Percentiles rank a stretch among this genome's conserved stretches.
These are phyloP conservation scores for Coprinellus aureogranulatus DNA, from an alignment of 768 basidiomycete species.

Conservation along the genomic window DNA sequence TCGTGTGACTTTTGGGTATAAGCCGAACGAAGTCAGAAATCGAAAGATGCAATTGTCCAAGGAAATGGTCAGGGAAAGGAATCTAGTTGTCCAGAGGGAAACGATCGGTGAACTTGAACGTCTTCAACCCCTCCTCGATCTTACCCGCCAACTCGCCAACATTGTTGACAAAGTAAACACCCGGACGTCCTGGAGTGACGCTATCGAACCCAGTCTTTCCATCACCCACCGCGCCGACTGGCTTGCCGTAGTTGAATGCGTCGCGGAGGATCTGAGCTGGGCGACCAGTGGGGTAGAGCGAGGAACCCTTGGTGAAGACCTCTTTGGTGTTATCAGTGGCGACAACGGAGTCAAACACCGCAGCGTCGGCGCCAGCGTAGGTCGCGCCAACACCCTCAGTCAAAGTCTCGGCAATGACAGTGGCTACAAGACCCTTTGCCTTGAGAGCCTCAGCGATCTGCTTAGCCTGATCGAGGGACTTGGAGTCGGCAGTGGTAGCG, in stretches of 20 bases:
- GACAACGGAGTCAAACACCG: slow-evolving; percentile 72
- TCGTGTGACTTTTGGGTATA: too few species aligned
- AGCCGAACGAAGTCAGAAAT: too few species aligned
- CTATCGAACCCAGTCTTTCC: slow-evolving; percentile 20
- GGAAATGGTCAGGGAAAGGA: too few species aligned
- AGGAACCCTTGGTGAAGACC: slow-evolving; percentile 10
- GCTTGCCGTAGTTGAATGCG: slow-evolving; percentile 83
- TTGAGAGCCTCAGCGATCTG: not conserved
- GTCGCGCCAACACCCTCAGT: slow-evolving; percentile 62
- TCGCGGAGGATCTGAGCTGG: slow-evolving; percentile 81
- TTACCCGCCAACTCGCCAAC: not conserved
- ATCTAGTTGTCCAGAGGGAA: not conserved
- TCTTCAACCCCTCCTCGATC: not conserved
- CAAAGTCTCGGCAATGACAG: slow-evolving; percentile 72
- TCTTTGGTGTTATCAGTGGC: slow-evolving; percentile 53
- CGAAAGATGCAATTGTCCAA: too few species aligned
- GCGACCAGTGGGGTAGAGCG: slow-evolving; percentile 48
- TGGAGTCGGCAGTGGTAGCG: not conserved
- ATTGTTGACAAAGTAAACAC: not conserved
- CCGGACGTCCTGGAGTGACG: not conserved
- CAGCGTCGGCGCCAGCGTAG: slow-evolving; percentile 46
- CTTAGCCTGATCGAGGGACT: not conserved
- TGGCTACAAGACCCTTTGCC: slow-evolving; percentile 39
- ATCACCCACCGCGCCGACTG: slow-evolving; percentile 74
- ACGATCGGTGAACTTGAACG: not conserved